Percentiles rank a stretch among this genome's conserved stretches.
phyloP scores from a whole-genome alignment of 2,329 filamentous ascomycete species.

The Berkeleyomyces basicola region DNA sequence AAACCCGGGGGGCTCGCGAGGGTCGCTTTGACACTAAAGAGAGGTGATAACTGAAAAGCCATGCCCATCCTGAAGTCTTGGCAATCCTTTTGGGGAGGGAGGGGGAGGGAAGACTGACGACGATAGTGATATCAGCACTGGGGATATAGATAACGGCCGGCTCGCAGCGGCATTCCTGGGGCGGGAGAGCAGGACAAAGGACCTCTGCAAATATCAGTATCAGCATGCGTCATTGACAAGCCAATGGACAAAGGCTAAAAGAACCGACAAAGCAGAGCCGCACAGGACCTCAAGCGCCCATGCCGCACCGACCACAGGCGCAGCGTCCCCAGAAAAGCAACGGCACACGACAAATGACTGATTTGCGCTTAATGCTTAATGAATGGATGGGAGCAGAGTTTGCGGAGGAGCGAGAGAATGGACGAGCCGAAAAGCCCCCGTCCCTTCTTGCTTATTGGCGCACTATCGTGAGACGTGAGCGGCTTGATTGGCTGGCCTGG shows the following conservation, averaged over 20 bases:
- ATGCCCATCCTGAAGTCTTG: neutral
- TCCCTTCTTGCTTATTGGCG: neutral
- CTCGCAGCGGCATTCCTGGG: neutral
- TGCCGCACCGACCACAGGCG: neutral
- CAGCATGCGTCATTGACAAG: neutral
- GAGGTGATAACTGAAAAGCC: neutral
- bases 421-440: neutral
- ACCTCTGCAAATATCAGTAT: neutral
- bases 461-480: neutral
- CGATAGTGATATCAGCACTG: neutral
- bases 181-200: neutral
- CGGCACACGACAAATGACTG: neutral
- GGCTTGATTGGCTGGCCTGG: neutral
- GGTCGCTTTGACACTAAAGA: neutral
- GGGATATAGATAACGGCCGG: neutral
- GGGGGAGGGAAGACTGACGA: neutral
- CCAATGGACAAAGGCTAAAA: neutral
- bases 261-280: neutral
- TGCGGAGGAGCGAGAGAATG: neutral
- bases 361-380: neutral
- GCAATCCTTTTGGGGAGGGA: neutral
- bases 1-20: neutral
- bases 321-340: neutral
- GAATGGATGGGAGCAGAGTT: neutral
- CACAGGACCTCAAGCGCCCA: neutral